Evolutionary conservation across 129 eudicot genomes (phyloP), one percentile per base, ranked within the genome.

Genomic region (Flaveria linearis): DNA sequence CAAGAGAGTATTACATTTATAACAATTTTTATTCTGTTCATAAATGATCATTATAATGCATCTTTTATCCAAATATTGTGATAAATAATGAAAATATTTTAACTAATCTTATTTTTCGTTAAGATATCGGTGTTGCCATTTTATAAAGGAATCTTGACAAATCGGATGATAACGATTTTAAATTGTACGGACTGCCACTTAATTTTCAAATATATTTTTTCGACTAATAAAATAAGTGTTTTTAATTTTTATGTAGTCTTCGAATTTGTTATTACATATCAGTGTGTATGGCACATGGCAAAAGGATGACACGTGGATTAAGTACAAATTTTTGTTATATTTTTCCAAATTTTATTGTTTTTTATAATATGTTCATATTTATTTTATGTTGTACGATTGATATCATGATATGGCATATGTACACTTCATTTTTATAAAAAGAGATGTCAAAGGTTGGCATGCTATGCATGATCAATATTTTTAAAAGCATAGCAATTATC

Each of bases 131-230:
- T 23, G 65, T 58, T 58, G 65, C 65, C 39, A 58, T 10, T 55
- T 58, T 58, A 22, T 23, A 30, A 58, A 58, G 36, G 65, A 58
- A 58, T 58, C 39, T 58, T 58, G 36, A 58, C 65, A 58, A 25
- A 58, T 58, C 16, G 23, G 16, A 23, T 9, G 25, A 49, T 49
- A n/a, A 52, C 15, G 12, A 10, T 58, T 6, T 58, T 58, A 58
- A 58, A 58, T 58, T 23, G 39, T 23, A 58, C 15, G 65, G 65
- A 58, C 0, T 22, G 30, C 16, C 1, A 22, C n/a, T 10, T 3
- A 58, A 18, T 17, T 58, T 58, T 36, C 64, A 58, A 58, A 58
- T 20, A 3, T 22, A 8, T 22, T 2, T 22, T 58, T 58, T 11
- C 65, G 4, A 58, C 39, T 11, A 58, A 22, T 58, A 58, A 23